phyloP scores from a whole-genome alignment of 2,329 filamentous ascomycete species.

The Lachnellula willkommii region DNA sequence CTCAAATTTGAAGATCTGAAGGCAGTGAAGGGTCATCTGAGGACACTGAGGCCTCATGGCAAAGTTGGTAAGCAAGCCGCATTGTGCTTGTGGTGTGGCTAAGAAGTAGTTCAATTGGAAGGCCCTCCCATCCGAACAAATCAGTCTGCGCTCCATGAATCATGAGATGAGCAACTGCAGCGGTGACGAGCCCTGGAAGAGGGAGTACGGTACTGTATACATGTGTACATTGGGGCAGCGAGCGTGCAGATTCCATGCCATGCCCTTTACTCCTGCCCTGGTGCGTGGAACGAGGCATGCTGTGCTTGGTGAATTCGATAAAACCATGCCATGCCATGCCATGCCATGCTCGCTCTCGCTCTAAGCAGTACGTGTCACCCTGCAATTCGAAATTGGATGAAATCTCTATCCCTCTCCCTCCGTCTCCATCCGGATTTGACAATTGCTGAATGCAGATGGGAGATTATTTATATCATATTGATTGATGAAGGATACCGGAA shows the following conservation, averaged over 20 bases:
- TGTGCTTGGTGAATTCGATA: neutral
- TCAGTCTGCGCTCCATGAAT: too few species aligned
- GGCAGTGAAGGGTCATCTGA: slow-evolving; percentile 9
- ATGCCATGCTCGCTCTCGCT: neutral
- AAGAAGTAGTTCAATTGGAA: too few species aligned
- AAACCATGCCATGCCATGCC: too few species aligned
- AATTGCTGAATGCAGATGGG: neutral
- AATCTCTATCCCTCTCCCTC: neutral
- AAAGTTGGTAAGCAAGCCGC: neutral
- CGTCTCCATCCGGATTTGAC: slow-evolving; percentile 7
- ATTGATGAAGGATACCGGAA: too few species aligned
- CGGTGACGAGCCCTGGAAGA: too few species aligned
- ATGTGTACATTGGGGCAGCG: too few species aligned
- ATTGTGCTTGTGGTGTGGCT: too few species aligned
- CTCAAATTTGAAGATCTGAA: neutral
- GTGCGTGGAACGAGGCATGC: neutral
- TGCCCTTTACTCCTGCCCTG: too few species aligned
- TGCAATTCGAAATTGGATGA: slow-evolving; percentile 17
- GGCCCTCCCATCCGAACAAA: neutral
- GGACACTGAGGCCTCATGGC: neutral
- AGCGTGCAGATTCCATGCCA: too few species aligned
- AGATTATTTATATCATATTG: too few species aligned
- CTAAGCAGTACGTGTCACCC: slow-evolving; percentile 18
- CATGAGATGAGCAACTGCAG: too few species aligned
- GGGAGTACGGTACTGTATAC: too few species aligned